Percentiles rank a stretch among this genome's conserved stretches.
phyloP scores from a whole-genome alignment of 2,329 filamentous ascomycete genomes.

The Colletotrichum incanum region DNA sequence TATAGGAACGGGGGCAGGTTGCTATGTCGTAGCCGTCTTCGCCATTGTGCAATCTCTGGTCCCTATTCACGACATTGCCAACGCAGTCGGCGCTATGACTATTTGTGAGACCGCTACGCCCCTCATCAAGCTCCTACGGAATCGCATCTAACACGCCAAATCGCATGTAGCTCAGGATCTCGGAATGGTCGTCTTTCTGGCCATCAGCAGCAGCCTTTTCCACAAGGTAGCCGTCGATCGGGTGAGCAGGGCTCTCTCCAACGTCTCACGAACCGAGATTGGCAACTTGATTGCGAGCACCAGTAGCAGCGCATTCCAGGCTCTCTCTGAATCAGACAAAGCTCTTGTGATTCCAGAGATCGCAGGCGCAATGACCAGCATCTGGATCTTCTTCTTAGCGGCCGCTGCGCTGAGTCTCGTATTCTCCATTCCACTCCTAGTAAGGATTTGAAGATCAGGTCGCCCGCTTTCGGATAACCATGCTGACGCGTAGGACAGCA shows the following conservation, averaged over 20 bases:
- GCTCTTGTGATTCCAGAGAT: neutral
- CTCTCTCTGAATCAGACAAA: neutral
- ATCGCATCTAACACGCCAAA: neutral
- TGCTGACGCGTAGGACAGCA: neutral
- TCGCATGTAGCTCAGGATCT: neutral
- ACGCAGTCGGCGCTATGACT: conserved; percentile 48
- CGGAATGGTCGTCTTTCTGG: neutral
- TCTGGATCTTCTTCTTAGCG: neutral
- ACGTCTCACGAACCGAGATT: neutral
- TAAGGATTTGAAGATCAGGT: neutral
- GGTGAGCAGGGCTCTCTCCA: neutral
- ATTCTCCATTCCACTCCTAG: neutral
- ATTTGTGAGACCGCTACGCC: too few relatives aligned
- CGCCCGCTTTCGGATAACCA: too few relatives aligned
- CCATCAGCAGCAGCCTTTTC: conserved; percentile 1
- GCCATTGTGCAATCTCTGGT: conserved; percentile 55
- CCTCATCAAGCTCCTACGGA: too few relatives aligned
- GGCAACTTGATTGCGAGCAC: neutral
- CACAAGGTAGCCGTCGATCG: neutral
- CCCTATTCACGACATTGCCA: conserved; percentile 48
- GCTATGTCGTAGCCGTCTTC: conserved; percentile 55
- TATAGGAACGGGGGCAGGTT: conserved; percentile 58
- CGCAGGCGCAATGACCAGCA: neutral
- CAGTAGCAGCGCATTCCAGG: neutral
- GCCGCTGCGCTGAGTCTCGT: neutral